Evolutionary conservation across 805 yeast species (phyloP).

Genomic region (Pichia nanzhaoensis): DNA sequence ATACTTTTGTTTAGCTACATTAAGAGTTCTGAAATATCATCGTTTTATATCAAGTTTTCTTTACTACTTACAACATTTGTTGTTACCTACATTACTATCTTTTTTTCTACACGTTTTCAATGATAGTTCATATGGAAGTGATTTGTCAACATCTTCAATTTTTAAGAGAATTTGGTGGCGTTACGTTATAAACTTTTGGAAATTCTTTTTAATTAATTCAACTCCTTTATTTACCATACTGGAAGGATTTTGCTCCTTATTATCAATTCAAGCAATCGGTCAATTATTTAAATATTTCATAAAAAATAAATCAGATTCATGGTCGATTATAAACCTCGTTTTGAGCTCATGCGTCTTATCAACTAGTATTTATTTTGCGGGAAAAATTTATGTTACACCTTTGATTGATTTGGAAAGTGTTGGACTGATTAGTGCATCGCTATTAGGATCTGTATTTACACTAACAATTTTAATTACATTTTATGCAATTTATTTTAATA

Average conservation of each 20-base stretch:
- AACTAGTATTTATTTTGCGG: slow-evolving; percentile 67
- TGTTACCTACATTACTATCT: slow-evolving; percentile 76
- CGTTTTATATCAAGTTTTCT: slow-evolving; percentile 40
- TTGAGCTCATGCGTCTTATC: slow-evolving; percentile 72
- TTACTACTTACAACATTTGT: slow-evolving; percentile 75
- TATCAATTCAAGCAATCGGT: slow-evolving; percentile 90
- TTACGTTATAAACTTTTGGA: slow-evolving; percentile 59
- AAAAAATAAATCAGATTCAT: slow-evolving; percentile 56
- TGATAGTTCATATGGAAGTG: slow-evolving; percentile 11
- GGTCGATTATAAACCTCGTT: slow-evolving; percentile 70
- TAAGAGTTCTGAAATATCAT: slow-evolving; percentile 50
- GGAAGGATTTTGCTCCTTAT: slow-evolving; percentile 88
- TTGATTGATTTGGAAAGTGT: slow-evolving; percentile 48
- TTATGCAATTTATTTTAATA: slow-evolving; percentile 75
- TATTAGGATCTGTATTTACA: slow-evolving; percentile 81
- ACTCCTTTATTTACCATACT: slow-evolving; percentile 85
- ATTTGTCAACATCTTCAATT: slow-evolving; percentile 5
- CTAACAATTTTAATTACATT: slow-evolving; percentile 65
- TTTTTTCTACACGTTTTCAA: slow-evolving; percentile 53
- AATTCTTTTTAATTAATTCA: slow-evolving; percentile 59
- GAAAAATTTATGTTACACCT: slow-evolving; percentile 76
- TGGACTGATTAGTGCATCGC: slow-evolving; percentile 67
- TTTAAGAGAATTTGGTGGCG: slow-evolving; percentile 29
- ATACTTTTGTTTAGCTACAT: slow-evolving; percentile 67
- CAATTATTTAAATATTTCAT: slow-evolving; percentile 71